Conservation (phyloP, 163 green algal genomes). For the Volvox carteri region DNA sequence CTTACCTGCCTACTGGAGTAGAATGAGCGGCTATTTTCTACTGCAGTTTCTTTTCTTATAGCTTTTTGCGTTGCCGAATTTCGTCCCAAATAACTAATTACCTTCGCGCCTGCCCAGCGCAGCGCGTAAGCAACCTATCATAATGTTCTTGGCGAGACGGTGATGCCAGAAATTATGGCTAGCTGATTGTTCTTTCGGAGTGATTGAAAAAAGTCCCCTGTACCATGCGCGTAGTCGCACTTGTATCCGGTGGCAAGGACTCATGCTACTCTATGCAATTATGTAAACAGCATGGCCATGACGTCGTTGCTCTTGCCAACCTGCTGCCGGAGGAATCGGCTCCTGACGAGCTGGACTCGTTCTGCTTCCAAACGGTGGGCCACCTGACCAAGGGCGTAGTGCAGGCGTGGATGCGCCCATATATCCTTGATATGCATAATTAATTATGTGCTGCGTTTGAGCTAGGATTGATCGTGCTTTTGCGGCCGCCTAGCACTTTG, state of each 20-base stretch:
- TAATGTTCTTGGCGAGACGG: not conserved
- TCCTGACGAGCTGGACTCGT: constrained; percentile 94
- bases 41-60: no score
- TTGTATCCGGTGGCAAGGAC: constrained; percentile 95
- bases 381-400: not conserved
- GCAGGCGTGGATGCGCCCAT: not conserved
- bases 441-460: not conserved
- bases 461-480: not conserved
- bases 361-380: constrained; percentile 96
- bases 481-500: constrained; percentile 5
- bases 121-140: not conserved
- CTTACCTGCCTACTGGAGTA: no score
- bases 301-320: constrained; percentile 94
- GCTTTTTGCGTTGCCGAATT: no score
- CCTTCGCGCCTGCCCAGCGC: not conserved
- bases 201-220: not conserved
- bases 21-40: no score
- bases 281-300: constrained; percentile 87
- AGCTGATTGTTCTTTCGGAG: constrained; percentile 9
- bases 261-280: constrained; percentile 92
- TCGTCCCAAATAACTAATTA: no score
- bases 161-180: not conserved
- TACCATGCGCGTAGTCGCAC: constrained; percentile 62
- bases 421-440: not conserved
- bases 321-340: constrained; percentile 80